Evolutionary conservation across 2,329 filamentous ascomycete species (phyloP).

Genomic region (Colletotrichum sp.): DNA sequence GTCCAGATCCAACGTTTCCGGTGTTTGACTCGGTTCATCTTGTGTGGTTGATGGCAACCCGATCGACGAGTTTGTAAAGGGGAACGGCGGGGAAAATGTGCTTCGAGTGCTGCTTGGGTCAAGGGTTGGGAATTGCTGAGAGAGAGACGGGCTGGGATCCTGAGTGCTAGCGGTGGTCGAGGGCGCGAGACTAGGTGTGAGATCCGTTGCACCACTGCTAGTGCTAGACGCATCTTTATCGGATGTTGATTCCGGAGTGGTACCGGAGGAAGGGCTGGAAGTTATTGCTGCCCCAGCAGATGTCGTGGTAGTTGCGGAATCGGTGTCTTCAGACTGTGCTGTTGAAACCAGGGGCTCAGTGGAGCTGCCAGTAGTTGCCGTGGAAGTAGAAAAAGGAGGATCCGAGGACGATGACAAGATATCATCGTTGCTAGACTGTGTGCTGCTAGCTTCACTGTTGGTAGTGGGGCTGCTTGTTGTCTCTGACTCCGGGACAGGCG

Average conservation of each 20-base stretch:
- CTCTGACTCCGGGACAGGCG: not conserved
- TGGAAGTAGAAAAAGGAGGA: not conserved
- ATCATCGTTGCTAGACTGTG: not conserved
- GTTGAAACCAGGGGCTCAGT: not conserved
- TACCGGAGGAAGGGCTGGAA: not conserved
- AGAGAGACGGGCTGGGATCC: not conserved
- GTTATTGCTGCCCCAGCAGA: not conserved
- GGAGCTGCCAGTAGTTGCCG: not conserved
- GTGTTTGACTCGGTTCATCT: not conserved
- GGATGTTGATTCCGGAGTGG: not conserved
- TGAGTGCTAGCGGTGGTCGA: not conserved
- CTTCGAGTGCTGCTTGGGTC: not conserved
- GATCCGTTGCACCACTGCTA: not conserved
- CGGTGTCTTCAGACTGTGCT: not conserved
- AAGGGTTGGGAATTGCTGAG: not conserved
- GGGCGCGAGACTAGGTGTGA: not conserved
- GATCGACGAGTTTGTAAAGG: not conserved
- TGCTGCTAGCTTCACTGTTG: not conserved
- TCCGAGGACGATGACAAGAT: not conserved
- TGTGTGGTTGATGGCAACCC: not conserved
- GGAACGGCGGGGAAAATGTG: not conserved
- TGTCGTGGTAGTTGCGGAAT: not conserved
- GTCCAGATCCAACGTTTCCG: not conserved
- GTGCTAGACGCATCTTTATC: not conserved
- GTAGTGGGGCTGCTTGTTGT: not conserved